Percentiles rank a stretch among this genome's conserved stretches.
phyloP scores from a whole-genome alignment of 352 stramenopile species.

The Globisporangium yorkense region DNA sequence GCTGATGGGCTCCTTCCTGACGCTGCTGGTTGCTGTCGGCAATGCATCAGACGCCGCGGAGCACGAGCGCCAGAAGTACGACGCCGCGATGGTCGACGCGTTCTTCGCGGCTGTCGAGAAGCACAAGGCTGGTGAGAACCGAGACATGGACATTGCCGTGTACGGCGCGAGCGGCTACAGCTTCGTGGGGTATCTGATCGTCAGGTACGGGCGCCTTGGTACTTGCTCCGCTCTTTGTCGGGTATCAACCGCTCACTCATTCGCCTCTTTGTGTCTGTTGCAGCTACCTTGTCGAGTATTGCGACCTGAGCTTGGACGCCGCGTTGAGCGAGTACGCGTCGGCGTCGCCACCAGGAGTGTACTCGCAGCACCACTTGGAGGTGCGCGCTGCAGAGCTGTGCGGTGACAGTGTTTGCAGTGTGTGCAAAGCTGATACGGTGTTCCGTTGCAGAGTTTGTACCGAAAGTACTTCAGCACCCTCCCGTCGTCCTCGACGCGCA shows the following conservation, averaged over 20 bases:
- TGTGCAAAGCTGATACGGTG: not conserved
- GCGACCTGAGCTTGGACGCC: conserved; percentile 46
- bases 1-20: not conserved
- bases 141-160: conserved; percentile 76
- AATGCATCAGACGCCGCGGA: conserved; percentile 18
- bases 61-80: conserved; percentile 26
- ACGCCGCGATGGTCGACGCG: conserved; percentile 46
- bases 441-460: conserved; percentile 41
- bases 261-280: conserved; percentile 6
- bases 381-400: conserved; percentile 15
- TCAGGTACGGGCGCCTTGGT: conserved; percentile 33
- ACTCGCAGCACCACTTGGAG: conserved; percentile 61
- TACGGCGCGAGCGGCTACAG: conserved; percentile 64
- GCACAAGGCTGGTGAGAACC: conserved; percentile 53
- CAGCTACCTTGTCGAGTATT: conserved; percentile 73
- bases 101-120: conserved; percentile 57
- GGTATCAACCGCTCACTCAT: not conserved
- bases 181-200: conserved; percentile 66
- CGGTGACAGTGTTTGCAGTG: conserved; percentile 2
- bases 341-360: conserved; percentile 54
- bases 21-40: not conserved
- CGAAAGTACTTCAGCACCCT: conserved; percentile 78
- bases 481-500: conserved; percentile 32
- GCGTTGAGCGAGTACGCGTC: conserved; percentile 61
- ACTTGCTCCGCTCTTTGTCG: not conserved